These are phyloP conservation scores for Saccharomycopsis guyanensis DNA, from an alignment of 805 yeast species.

Conservation along the genomic window DNA sequence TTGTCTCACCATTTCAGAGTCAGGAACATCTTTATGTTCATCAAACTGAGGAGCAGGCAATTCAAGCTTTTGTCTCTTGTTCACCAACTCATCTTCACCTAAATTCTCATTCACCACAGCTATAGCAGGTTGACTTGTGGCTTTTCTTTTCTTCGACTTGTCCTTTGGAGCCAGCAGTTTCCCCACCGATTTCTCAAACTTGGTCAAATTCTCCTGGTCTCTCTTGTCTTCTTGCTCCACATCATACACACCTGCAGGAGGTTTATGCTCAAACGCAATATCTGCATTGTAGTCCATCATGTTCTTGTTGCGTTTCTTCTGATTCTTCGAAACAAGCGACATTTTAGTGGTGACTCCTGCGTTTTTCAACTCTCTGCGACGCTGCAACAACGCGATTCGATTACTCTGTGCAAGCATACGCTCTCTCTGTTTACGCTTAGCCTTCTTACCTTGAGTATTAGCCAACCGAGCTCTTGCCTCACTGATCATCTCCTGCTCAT, in stretches of 20 bases:
- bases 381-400: constrained; percentile 68
- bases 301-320: constrained; percentile 45
- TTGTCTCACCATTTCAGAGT: constrained; percentile 23
- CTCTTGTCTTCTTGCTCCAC: constrained; percentile 46
- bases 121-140: constrained; percentile 22
- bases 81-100: constrained; percentile 19
- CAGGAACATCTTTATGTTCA: constrained; percentile 24
- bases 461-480: constrained; percentile 91
- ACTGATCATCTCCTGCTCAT: constrained; percentile 85
- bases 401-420: constrained; percentile 72
- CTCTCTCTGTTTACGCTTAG: constrained; percentile 83
- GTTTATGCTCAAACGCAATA: constrained; percentile 68
- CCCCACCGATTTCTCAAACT: constrained; percentile 37
- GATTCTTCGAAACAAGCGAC: constrained; percentile 30
- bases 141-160: constrained; percentile 31
- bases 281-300: constrained; percentile 80
- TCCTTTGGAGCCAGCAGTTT: constrained; percentile 37
- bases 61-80: constrained; percentile 32
- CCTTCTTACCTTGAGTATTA: constrained; percentile 91
- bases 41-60: constrained; percentile 30
- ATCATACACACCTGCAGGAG: constrained; percentile 63
- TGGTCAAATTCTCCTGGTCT: constrained; percentile 32
- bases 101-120: constrained; percentile 1
- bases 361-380: constrained; percentile 71
- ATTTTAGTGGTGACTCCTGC: constrained; percentile 52